A percentile compares a stretch with the other conserved stretches of the same genome.
Conservation (phyloP, 306 rosid species). For the Vigna nakashimae region DNA sequence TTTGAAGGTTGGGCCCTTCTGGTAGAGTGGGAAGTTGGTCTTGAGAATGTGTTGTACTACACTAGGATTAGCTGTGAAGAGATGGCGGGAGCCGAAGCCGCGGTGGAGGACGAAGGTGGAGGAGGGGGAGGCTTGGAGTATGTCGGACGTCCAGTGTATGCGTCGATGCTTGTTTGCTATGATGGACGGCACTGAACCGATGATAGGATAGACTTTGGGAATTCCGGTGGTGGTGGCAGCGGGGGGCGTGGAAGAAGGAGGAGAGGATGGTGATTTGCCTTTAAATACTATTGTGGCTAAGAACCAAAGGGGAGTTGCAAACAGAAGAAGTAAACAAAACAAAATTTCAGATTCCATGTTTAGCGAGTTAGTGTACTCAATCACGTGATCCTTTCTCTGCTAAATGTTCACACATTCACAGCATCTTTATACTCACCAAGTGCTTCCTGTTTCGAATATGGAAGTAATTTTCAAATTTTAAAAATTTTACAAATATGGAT, state of each 20-base stretch:
- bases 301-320: slow-evolving; percentile 41
- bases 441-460: too few relatives aligned
- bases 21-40: slow-evolving; percentile 60
- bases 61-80: slow-evolving; percentile 66
- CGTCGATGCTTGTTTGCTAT: slow-evolving; percentile 51
- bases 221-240: background rate
- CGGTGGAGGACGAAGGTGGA: slow-evolving; percentile 68
- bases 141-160: slow-evolving; percentile 63
- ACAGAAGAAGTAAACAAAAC: background rate
- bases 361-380: background rate
- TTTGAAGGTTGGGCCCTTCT: slow-evolving; percentile 48
- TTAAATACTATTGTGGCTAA: background rate
- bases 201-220: slow-evolving; percentile 67
- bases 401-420: too few relatives aligned
- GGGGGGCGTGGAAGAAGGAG: background rate
- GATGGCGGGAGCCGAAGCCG: slow-evolving; percentile 44
- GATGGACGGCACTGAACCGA: slow-evolving; percentile 57
- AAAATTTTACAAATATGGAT: too few relatives aligned
- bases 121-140: slow-evolving; percentile 55
- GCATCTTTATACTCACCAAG: too few relatives aligned
- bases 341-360: slow-evolving; percentile 36
- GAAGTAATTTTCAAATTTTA: too few relatives aligned
- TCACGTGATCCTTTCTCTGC: background rate
- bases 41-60: slow-evolving; percentile 76
- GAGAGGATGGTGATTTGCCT: background rate